Conservation (phyloP, 2,329 filamentous ascomycete genomes). For the Clarireedia hainanense region DNA sequence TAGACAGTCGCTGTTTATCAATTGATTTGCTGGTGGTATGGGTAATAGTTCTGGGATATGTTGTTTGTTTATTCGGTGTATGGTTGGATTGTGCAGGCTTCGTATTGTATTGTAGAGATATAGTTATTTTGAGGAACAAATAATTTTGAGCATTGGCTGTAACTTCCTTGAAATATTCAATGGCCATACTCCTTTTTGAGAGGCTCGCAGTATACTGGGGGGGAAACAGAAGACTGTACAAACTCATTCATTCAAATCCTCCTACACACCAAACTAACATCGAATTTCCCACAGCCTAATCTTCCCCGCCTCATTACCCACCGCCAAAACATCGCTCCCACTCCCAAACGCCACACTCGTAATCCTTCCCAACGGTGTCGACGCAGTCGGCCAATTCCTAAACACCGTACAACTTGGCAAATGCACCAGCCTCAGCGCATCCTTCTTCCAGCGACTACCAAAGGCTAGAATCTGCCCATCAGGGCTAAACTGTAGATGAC, state of each 20-base stretch:
- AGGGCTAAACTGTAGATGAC: conserved; percentile 70
- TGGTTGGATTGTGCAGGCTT: too few species aligned
- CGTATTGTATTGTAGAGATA: too few species aligned
- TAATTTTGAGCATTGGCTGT: too few species aligned
- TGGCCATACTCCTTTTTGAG: too few species aligned
- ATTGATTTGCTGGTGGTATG: too few species aligned
- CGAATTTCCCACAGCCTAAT: conserved; percentile 87
- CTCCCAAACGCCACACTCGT: conserved; percentile 63
- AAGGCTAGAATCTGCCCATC: conserved; percentile 88
- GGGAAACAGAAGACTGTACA: too few species aligned
- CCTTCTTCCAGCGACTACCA: conserved; percentile 78
- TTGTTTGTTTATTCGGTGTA: too few species aligned
- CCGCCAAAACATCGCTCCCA: conserved; percentile 63
- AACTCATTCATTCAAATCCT: not conserved
- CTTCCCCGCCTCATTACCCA: conserved; percentile 84
- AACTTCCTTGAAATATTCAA: too few species aligned
- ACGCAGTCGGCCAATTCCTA: conserved; percentile 90
- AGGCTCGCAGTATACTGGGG: too few species aligned
- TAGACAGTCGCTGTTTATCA: too few species aligned
- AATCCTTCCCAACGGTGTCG: conserved; percentile 80
- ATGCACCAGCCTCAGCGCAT: conserved; percentile 81
- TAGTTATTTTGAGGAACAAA: too few species aligned
- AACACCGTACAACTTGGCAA: conserved; percentile 89
- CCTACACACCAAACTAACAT: conserved; percentile 36
- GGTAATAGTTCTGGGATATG: too few species aligned